Base-by-base conservation (phyloP, 75 land plant species). In the Larix kaempferi region DNA sequence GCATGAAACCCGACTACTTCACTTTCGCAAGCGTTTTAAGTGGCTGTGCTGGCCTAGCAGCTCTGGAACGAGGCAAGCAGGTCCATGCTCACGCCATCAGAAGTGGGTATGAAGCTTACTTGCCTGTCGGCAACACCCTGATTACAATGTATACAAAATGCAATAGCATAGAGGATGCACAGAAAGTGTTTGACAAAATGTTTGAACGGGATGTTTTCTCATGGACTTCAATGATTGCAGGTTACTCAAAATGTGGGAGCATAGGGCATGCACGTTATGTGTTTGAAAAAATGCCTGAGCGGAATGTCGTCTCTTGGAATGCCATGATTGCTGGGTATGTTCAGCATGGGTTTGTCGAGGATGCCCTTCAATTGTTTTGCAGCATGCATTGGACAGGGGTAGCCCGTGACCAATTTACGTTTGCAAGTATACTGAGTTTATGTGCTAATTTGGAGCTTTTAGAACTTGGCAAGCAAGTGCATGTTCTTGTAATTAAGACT, bases 1-100 rank as follows among this genome's bases (percentile, higher is more conserved):
- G 75, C 12, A 56, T 89, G 54, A 74, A 60, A 59, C 52, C 78
- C 37, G 88, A 89, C 66, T 74, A 79, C 33, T 83, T 83, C 57
- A 87, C 91, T 17, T 84, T 27, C 29, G 82, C 85, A 0, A 81
- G 84, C 22, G 74, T 77, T 60, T 76, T 89, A 33, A 86, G 82
- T 56, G 89, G 77, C 5, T 56, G 84, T 33, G 83, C 83, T 57
- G 55, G 67, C 27, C 1, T 41, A 10, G 71, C 6, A 7, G 80
- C 76, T 27, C 6, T 57, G 8, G 59, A 56, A 74, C 58, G 54
- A 71, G 91, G 84, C 23, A 52, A 66, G 64, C 71, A 80, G 12
- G 56, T 89, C 15, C 89, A 89, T 62, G 73, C 39, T 59, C 16
- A 75, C 71, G 73, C 84, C 55, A 13, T 80, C 2, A 89, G 77